Base-by-base conservation (phyloP, 129 eudicot genomes). In the Tagetes erecta region DNA sequence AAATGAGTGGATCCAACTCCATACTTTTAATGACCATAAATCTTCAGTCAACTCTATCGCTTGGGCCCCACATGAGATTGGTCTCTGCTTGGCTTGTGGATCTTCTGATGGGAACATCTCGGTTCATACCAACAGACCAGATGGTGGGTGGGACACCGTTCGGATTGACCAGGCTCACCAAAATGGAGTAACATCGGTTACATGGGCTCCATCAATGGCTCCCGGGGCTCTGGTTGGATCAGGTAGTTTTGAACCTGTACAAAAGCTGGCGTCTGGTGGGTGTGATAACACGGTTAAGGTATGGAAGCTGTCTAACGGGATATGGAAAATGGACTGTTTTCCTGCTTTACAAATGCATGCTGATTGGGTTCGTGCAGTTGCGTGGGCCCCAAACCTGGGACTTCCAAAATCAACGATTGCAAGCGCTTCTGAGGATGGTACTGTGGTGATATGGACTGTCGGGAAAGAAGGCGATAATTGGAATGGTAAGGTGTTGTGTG, bases 321-420 rank as follows among this genome's bases (percentile, higher is more conserved):
- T 0, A 42, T 87, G 90, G 93, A 87, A 70, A 81, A 85, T n/a
- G 31, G 58, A 52, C 58, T n/a, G 31, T 52, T 52, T 52, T 52
- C 93, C 93, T 3, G 90, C 89, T 34, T 83, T 87, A 34, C 84
- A 80, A 30, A 87, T 81, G 87, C 93, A 87, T 20, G 71, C 76
- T 1, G 93, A 87, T 80, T 87, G 93, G 93, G 93, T 88, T 14
- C 74, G 93, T 65, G 87, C 80, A 47, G 93, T 88, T 31, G 87
- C 93, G 39, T 88, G 93, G 93, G 93, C 90, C n/a, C 93, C 93
- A 6, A 88, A 88, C 42, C 55, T 88, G 77, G 93, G 93, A 20
- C 88, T 88, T 20, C 93, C 93, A 1, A 88, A 88, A 67, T 80
- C 90, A 6, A 88, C 93, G 1, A 85, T 88, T 9, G 93, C 93